Percentiles rank a stretch among this genome's conserved stretches.
Conservation (phyloP, 331 rosid genomes). For the Telfairia occidentalis region DNA sequence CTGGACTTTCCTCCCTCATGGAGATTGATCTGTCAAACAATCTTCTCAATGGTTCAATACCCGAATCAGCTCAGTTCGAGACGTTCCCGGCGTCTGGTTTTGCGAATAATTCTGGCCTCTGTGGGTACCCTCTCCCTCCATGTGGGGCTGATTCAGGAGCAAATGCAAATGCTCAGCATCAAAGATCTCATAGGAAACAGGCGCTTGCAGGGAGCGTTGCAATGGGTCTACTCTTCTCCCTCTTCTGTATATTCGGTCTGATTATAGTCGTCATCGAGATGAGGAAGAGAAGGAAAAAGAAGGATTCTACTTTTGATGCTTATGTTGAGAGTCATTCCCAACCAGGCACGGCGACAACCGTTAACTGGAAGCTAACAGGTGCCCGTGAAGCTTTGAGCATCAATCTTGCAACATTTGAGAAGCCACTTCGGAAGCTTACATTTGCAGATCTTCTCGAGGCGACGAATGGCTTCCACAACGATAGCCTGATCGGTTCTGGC, state of each 20-base stretch:
- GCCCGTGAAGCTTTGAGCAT: conserved; percentile 79
- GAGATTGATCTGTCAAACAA: conserved; percentile 75
- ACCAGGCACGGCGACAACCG: conserved; percentile 40
- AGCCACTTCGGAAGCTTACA: conserved; percentile 75
- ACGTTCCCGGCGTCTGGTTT: conserved; percentile 51
- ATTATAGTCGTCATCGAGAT: conserved; percentile 55
- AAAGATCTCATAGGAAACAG: conserved; percentile 42
- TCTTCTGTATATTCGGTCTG: conserved; percentile 72
- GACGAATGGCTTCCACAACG: conserved; percentile 75
- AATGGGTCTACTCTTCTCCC: conserved; percentile 71
- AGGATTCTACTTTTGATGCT: conserved; percentile 51
- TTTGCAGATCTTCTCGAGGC: conserved; percentile 83
- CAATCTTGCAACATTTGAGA: conserved; percentile 74
- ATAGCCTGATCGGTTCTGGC: conserved; percentile 69
- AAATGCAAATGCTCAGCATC: conserved; percentile 21
- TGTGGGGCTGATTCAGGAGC: conserved; percentile 27
- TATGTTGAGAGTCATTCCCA: conserved; percentile 47
- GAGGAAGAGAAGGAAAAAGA: conserved; percentile 66
- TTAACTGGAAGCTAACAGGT: conserved; percentile 61
- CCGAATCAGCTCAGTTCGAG: conserved; percentile 61
- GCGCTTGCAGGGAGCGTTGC: conserved; percentile 80
- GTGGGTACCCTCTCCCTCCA: conserved; percentile 64
- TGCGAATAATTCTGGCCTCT: conserved; percentile 58
- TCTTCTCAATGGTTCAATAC: conserved; percentile 52
- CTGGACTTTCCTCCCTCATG: conserved; percentile 50